Conservation (phyloP, 2,329 filamentous ascomycete genomes). For the Penicillium sp. region DNA sequence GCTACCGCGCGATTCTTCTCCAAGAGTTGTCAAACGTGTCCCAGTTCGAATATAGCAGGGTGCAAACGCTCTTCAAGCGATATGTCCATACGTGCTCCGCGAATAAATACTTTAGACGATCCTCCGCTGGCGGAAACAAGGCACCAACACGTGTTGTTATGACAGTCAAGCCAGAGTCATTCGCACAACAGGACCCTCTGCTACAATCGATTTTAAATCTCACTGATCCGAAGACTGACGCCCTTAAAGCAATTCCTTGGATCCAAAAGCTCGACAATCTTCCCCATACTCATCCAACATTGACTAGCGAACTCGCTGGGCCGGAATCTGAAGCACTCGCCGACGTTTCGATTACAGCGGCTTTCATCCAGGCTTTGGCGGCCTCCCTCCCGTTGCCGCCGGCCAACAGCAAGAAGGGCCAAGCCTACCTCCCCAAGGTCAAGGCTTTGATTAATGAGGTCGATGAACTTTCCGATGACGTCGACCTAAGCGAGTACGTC, state of each 20-base stretch:
- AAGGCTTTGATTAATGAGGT: slow-evolving; percentile 46
- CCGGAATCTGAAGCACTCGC: slow-evolving; percentile 42
- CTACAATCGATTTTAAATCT: slow-evolving; percentile 53
- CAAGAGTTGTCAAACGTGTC: slow-evolving; percentile 55
- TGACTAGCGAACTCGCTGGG: slow-evolving; percentile 41
- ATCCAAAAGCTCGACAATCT: slow-evolving; percentile 48
- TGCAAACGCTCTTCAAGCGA: slow-evolving; percentile 48
- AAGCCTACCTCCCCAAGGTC: slow-evolving; percentile 41
- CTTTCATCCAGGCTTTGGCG: slow-evolving; percentile 49
- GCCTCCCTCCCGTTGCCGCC: slow-evolving; percentile 42
- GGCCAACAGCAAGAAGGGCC: slow-evolving; percentile 46
- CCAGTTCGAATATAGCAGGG: slow-evolving; percentile 50
- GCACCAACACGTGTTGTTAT: slow-evolving; percentile 42
- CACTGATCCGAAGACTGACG: slow-evolving; percentile 46
- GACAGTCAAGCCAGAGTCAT: slow-evolving; percentile 48
- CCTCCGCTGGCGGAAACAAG: slow-evolving; percentile 42
- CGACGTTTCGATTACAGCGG: slow-evolving; percentile 45
- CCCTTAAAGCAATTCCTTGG: slow-evolving; percentile 45
- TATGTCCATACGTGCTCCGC: slow-evolving; percentile 43
- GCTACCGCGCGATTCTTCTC: slow-evolving; percentile 41
- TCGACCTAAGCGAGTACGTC: slow-evolving; percentile 49
- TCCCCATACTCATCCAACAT: slow-evolving; percentile 38
- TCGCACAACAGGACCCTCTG: slow-evolving; percentile 46
- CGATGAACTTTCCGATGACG: slow-evolving; percentile 40
- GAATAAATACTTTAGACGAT: slow-evolving; percentile 50